Conservation (phyloP, 805 yeast genomes). For the Hanseniaspora valbyensis region DNA sequence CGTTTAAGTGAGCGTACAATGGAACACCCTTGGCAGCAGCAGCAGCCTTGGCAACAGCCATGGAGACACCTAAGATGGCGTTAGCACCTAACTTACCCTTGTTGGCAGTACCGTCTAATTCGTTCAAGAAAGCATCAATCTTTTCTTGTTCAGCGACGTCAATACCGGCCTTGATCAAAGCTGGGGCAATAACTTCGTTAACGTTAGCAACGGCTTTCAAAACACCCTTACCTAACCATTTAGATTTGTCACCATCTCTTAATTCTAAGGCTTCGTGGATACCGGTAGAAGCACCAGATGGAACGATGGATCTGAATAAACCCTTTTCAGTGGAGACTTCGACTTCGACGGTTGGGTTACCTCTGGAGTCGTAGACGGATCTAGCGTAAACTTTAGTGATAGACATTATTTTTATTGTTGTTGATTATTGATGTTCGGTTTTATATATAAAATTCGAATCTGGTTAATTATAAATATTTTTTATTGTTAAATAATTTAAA, state of each 20-base stretch:
- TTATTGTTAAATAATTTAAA: not conserved
- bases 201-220: constrained; percentile 93
- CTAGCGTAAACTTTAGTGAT: constrained; percentile 83
- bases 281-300: constrained; percentile 99
- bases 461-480: constrained; percentile 1
- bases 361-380: constrained; percentile 98
- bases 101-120: constrained; percentile 94
- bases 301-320: constrained; percentile 91
- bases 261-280: constrained; percentile 95
- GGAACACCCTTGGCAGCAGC: constrained; percentile 93
- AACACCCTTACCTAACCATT: constrained; percentile 99
- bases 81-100: constrained; percentile 97
- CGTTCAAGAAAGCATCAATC: constrained; percentile 72
- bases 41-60: constrained; percentile 95
- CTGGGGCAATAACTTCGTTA: constrained; percentile 90
- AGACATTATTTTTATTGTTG: constrained; percentile 43
- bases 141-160: constrained; percentile 80
- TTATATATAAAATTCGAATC: constrained; percentile 21
- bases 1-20: constrained; percentile 83
- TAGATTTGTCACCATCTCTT: constrained; percentile 94
- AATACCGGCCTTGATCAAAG: constrained; percentile 64
- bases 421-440: constrained; percentile 16
- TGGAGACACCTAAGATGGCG: constrained; percentile 95
- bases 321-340: constrained; percentile 90
- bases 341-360: constrained; percentile 99